These are phyloP conservation scores for Cladosporium sphaerospermum DNA, from an alignment of 2,329 filamentous ascomycete species.

Conservation along the genomic window DNA sequence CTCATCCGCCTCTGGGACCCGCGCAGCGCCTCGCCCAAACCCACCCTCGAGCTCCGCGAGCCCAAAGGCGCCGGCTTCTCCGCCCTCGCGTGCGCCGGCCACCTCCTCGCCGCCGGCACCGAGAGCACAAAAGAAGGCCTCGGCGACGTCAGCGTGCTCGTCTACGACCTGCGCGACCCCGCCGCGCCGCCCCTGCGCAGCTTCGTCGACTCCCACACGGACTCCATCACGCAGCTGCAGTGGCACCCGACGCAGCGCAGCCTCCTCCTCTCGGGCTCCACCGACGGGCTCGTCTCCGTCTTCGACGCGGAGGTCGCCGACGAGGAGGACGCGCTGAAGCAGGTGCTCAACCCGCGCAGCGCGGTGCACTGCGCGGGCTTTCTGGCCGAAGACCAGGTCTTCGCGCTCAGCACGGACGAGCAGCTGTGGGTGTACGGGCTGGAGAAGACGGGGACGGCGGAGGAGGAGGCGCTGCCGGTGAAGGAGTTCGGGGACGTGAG, in stretches of 20 bases:
- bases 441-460: constrained; percentile 56
- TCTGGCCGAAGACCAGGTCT: constrained; percentile 58
- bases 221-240: constrained; percentile 54
- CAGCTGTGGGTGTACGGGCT: constrained; percentile 67
- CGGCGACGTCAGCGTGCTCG: constrained; percentile 32
- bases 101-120: constrained; percentile 64
- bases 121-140: constrained; percentile 44
- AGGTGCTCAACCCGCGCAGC: constrained; percentile 71
- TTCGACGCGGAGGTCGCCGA: constrained; percentile 65
- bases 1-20: constrained; percentile 37
- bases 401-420: constrained; percentile 72
- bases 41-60: constrained; percentile 24
- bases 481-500: constrained; percentile 66
- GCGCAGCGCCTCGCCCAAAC: constrained; percentile 55
- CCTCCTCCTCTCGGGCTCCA: constrained; percentile 68
- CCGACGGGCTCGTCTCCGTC: constrained; percentile 71
- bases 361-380: constrained; percentile 72
- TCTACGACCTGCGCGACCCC: constrained; percentile 38
- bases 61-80: constrained; percentile 51
- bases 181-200: constrained; percentile 29
- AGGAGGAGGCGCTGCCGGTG: constrained; percentile 41
- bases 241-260: constrained; percentile 44
- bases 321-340: constrained; percentile 71
- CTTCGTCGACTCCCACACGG: constrained; percentile 45
- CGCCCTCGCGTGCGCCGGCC: constrained; percentile 57